Evolutionary conservation across 2,329 filamentous ascomycete genomes (phyloP).

Genomic region (Penicillium sp.): DNA sequence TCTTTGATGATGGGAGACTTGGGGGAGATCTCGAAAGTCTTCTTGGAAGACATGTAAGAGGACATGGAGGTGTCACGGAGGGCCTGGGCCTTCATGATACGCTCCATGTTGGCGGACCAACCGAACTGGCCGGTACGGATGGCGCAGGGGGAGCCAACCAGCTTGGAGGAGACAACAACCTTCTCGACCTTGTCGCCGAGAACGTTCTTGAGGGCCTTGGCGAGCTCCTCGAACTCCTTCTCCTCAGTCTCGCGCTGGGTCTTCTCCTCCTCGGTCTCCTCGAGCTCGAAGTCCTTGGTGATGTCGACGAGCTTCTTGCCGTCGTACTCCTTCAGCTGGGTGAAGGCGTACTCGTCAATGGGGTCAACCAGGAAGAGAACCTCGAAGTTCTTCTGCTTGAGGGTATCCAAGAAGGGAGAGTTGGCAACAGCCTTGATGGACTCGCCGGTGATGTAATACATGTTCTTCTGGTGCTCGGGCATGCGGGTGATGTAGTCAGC

Average conservation of each 20-base stretch:
- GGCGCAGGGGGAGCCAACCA: slow-evolving; percentile 85
- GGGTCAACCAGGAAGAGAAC: slow-evolving; percentile 98
- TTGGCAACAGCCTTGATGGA: slow-evolving; percentile 95
- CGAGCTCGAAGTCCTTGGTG: slow-evolving; percentile 99
- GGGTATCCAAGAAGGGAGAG: slow-evolving; percentile 96
- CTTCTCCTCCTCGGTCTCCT: slow-evolving; percentile 99
- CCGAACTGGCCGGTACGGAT: slow-evolving; percentile 99
- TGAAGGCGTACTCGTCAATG: slow-evolving; percentile 99
- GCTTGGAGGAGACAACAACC: slow-evolving; percentile 97
- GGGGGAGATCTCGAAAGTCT: slow-evolving; percentile 99
- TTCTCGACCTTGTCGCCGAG: slow-evolving; percentile 99
- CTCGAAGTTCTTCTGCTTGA: slow-evolving; percentile 99
- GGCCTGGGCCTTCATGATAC: slow-evolving; percentile 99
- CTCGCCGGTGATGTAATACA: slow-evolving; percentile 99
- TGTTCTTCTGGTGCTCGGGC: slow-evolving; percentile 99
- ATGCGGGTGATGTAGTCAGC: slow-evolving; percentile 97
- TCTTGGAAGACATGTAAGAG: slow-evolving; percentile 99
- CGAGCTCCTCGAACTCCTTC: slow-evolving; percentile 92
- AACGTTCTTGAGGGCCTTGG: slow-evolving; percentile 98
- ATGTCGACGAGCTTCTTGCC: slow-evolving; percentile 99
- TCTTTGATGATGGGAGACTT: slow-evolving; percentile 96
- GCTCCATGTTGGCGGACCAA: slow-evolving; percentile 99
- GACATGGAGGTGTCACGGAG: slow-evolving; percentile 99
- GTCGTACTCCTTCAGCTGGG: slow-evolving; percentile 99
- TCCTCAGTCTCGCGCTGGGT: slow-evolving; percentile 85